phyloP scores from a whole-genome alignment of 164 flowering plant species.

The Vitis cinerea region DNA sequence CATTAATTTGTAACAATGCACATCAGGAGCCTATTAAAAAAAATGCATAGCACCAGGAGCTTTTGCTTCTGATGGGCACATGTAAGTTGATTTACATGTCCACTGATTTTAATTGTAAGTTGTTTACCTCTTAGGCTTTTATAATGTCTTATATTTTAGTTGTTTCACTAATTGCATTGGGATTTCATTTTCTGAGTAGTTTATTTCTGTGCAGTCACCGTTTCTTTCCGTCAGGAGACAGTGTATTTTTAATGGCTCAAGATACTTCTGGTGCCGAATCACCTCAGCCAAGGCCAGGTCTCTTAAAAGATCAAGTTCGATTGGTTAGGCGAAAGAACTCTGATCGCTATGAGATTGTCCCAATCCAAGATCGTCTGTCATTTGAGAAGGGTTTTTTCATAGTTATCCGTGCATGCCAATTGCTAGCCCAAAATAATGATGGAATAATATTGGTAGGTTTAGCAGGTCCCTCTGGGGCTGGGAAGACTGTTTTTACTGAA shows the following conservation, averaged over 20 bases:
- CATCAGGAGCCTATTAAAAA: too few species aligned
- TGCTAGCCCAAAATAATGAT: conserved; percentile 82
- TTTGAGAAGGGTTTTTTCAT: conserved; percentile 94
- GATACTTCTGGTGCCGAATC: conserved; percentile 45
- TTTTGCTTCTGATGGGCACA: neutral
- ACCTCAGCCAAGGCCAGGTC: conserved; percentile 47
- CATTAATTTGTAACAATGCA: too few species aligned
- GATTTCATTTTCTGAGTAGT: neutral
- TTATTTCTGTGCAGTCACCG: neutral
- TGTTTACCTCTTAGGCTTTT: neutral
- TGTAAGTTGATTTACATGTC: neutral
- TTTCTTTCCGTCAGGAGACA: conserved; percentile 2
- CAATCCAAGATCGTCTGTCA: conserved; percentile 67
- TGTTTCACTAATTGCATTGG: too few species aligned
- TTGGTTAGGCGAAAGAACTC: conserved; percentile 66
- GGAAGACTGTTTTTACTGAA: conserved; percentile 92
- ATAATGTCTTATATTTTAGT: neutral
- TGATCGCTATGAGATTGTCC: conserved; percentile 73
- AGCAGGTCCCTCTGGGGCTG: conserved; percentile 98
- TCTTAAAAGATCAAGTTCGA: conserved; percentile 83
- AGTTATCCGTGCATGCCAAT: conserved; percentile 88
- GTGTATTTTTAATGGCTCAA: conserved; percentile 45
- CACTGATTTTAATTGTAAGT: neutral
- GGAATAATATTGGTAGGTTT: conserved; percentile 82
- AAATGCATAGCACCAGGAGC: neutral